phyloP scores from a whole-genome alignment of 2,329 filamentous ascomycete genomes.

The Hypoxylon sp. region DNA sequence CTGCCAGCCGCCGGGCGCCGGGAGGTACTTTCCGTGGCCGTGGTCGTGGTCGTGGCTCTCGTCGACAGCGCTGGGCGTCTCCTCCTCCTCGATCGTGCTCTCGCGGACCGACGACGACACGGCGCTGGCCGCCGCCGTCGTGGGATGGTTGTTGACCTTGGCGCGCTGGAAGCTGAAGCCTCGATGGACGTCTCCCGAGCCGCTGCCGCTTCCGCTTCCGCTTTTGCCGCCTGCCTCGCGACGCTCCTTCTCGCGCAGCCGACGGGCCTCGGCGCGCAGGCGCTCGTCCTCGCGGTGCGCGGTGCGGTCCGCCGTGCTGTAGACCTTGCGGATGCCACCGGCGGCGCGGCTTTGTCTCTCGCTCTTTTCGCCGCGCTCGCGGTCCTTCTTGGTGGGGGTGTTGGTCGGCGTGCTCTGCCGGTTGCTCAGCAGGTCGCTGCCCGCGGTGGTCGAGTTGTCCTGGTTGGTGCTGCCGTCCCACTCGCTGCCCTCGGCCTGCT shows the following conservation, averaged over 20 bases:
- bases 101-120: slow-evolving; percentile 21
- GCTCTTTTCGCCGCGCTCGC: slow-evolving; percentile 21
- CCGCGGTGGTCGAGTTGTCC: slow-evolving; percentile 69
- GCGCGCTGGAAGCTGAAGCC: slow-evolving; percentile 65
- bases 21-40: slow-evolving; percentile 39
- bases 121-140: slow-evolving; percentile 1
- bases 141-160: slow-evolving; percentile 45
- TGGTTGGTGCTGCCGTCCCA: slow-evolving; percentile 80
- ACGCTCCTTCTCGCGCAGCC: slow-evolving; percentile 61
- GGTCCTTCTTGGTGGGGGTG: slow-evolving; percentile 58
- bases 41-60: slow-evolving; percentile 28
- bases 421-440: slow-evolving; percentile 68
- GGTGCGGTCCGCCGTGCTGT: slow-evolving; percentile 66
- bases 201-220: too few relatives aligned
- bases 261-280: slow-evolving; percentile 64
- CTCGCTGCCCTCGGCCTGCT: slow-evolving; percentile 76
- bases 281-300: slow-evolving; percentile 62
- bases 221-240: slow-evolving; percentile 39
- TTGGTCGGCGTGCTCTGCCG: slow-evolving; percentile 64
- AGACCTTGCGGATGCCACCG: slow-evolving; percentile 68
- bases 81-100: slow-evolving; percentile 43
- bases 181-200: slow-evolving; percentile 48
- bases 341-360: slow-evolving; percentile 37
- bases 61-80: slow-evolving; percentile 28
- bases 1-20: slow-evolving; percentile 50